A percentile compares a stretch with the other conserved stretches of the same genome.
phyloP scores from a whole-genome alignment of 2,329 filamentous ascomycete species.

The Colletotrichum ledebouriae region DNA sequence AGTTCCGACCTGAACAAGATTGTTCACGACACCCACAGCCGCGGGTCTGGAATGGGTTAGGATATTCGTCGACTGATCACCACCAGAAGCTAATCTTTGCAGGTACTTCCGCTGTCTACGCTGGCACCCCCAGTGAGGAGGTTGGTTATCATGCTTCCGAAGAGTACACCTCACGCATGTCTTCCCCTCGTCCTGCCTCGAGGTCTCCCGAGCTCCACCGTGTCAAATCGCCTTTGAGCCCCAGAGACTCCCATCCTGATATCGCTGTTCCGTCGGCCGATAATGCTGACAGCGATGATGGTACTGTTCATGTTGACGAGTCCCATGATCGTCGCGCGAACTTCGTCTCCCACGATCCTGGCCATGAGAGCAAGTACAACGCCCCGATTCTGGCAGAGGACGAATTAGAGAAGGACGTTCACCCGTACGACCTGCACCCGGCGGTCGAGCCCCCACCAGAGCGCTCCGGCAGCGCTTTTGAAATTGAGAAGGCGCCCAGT shows the following conservation, averaged over 20 bases:
- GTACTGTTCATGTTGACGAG: constrained; percentile 84
- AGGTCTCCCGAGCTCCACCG: constrained; percentile 55
- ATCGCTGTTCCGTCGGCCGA: constrained; percentile 49
- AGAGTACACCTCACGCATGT: constrained; percentile 82
- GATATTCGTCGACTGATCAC: background rate
- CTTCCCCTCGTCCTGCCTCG: constrained; percentile 71
- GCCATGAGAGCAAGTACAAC: constrained; percentile 62
- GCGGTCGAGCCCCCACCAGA: constrained; percentile 83
- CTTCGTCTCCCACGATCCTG: constrained; percentile 44
- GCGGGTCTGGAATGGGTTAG: constrained; percentile 65
- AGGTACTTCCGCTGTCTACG: constrained; percentile 74
- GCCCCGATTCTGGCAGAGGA: constrained; percentile 91
- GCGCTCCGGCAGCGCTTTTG: constrained; percentile 70
- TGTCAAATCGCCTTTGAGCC: constrained; percentile 48
- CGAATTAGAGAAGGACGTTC: constrained; percentile 82
- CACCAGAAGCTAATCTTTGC: constrained; percentile 46
- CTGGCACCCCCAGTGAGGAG: constrained; percentile 89
- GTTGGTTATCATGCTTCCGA: constrained; percentile 90
- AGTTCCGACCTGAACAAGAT: constrained; percentile 92
- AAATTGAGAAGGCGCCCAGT: constrained; percentile 69
- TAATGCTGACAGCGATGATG: constrained; percentile 61
- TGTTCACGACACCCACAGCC: constrained; percentile 77
- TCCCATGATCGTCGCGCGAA: constrained; percentile 61
- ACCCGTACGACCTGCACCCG: constrained; percentile 78
- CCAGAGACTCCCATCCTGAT: constrained; percentile 47